Conservation (phyloP, 805 yeast species). For the Pichia manshurica region DNA sequence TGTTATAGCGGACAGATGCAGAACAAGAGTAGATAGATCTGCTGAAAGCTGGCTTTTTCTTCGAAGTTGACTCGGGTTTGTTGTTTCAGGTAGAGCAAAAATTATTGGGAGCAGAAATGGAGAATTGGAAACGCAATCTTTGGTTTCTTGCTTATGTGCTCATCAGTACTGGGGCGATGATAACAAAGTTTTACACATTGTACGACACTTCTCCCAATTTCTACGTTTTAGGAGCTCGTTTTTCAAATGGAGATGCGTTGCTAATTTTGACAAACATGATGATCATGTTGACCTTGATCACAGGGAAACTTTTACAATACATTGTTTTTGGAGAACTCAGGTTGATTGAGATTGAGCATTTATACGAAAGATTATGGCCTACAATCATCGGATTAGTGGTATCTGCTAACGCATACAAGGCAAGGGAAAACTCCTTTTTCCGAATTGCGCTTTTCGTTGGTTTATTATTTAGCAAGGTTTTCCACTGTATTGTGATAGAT, state of each 20-base stretch:
- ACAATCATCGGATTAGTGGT: slow-evolving; percentile 59
- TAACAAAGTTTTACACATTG: slow-evolving; percentile 33
- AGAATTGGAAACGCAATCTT: not conserved
- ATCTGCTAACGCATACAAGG: slow-evolving; percentile 45
- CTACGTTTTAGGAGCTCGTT: slow-evolving; percentile 43
- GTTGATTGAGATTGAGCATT: slow-evolving; percentile 68
- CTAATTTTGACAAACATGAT: slow-evolving; percentile 41
- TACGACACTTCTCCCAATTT: slow-evolving; percentile 41
- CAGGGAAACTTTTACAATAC: slow-evolving; percentile 46
- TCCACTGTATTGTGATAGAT: slow-evolving; percentile 67
- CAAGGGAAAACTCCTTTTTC: slow-evolving; percentile 41
- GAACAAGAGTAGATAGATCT: too few species aligned
- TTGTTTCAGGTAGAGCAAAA: too few species aligned
- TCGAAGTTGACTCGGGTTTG: too few species aligned
- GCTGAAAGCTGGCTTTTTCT: too few species aligned
- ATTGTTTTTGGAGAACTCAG: slow-evolving; percentile 71
- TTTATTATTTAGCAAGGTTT: slow-evolving; percentile 53
- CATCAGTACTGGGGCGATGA: slow-evolving; percentile 33
- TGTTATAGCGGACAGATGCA: too few species aligned
- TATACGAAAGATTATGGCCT: slow-evolving; percentile 58
- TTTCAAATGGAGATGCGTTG: slow-evolving; percentile 45
- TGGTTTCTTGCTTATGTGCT: slow-evolving; percentile 22
- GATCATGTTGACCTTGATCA: slow-evolving; percentile 28
- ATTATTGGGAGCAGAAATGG: too few species aligned
- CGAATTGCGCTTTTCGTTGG: slow-evolving; percentile 32